A percentile compares a stretch with the other conserved stretches of the same genome.
Conservation (phyloP, 106 monocot genomes). For the Dioscorea zingiberensis region DNA sequence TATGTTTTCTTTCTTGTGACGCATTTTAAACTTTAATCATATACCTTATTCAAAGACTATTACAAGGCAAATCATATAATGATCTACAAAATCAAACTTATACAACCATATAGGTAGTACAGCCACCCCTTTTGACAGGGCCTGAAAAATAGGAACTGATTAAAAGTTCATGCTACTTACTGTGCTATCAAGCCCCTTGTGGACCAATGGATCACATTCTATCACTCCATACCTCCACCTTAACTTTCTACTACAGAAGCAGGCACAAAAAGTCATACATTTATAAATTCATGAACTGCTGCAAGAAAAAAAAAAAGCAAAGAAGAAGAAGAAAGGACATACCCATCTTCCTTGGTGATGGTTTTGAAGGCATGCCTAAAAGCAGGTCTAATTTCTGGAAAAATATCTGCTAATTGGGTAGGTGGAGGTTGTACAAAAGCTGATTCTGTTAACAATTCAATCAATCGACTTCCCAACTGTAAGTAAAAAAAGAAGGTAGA, state of each 20-base stretch:
- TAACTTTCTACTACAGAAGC: conserved; percentile 33
- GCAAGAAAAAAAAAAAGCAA: too few relatives aligned
- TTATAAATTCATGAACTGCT: too few relatives aligned
- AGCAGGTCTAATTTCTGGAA: conserved; percentile 77
- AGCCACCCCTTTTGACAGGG: too few relatives aligned
- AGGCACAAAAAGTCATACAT: too few relatives aligned
- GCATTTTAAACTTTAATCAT: too few relatives aligned
- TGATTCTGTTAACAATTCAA: conserved; percentile 77
- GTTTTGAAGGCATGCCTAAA: conserved; percentile 54
- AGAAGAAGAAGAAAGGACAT: conserved; percentile 2
- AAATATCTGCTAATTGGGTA: conserved; percentile 34
- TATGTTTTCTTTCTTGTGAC: too few relatives aligned
- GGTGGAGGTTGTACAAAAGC: conserved; percentile 74
- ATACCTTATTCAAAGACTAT: too few relatives aligned
- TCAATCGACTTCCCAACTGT: conserved; percentile 74
- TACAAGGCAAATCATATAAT: too few relatives aligned
- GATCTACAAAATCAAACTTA: too few relatives aligned
- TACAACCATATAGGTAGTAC: too few relatives aligned
- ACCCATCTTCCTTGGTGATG: conserved; percentile 56
- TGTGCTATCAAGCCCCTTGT: conserved; percentile 66
- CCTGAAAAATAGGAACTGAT: background rate
- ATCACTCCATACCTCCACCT: conserved; percentile 68
- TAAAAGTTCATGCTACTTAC: conserved; percentile 39
- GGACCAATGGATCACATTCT: conserved; percentile 76
- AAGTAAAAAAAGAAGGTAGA: conserved; percentile 8